Percentiles rank a stretch among this genome's conserved stretches.
Conservation (phyloP, 2,329 filamentous ascomycete genomes). For the Hymenoscyphus fraxineus region DNA sequence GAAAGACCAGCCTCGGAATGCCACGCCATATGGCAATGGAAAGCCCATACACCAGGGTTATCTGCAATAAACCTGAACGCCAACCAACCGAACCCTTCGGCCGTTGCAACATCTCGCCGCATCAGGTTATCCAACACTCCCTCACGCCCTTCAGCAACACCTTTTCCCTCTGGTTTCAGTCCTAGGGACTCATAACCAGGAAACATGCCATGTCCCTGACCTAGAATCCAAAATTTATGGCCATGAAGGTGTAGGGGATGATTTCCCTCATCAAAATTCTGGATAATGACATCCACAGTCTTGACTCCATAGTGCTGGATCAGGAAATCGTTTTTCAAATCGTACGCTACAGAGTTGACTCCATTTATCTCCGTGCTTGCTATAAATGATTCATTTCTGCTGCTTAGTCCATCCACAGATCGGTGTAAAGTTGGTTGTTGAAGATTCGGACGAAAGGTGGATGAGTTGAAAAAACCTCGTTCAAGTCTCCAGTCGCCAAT, state of each 20-base stretch:
- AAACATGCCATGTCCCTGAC: conserved; percentile 60
- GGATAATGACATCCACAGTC: conserved; percentile 72
- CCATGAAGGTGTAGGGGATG: conserved; percentile 77
- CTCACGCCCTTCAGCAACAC: conserved; percentile 36
- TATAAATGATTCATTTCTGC: conserved; percentile 44
- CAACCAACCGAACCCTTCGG: conserved; percentile 52
- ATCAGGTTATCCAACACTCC: conserved; percentile 39
- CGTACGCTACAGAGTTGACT: conserved; percentile 47
- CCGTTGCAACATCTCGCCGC: conserved; percentile 49
- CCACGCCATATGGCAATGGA: conserved; percentile 59
- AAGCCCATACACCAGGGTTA: conserved; percentile 55
- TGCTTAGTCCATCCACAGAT: conserved; percentile 43
- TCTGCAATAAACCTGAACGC: conserved; percentile 53
- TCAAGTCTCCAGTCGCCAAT: conserved; percentile 56
- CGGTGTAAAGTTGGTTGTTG: conserved; percentile 48
- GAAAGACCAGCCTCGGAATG: conserved; percentile 54
- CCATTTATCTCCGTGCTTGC: conserved; percentile 45
- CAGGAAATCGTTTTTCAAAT: conserved; percentile 49
- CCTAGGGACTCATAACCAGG: conserved; percentile 41
- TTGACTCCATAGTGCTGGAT: conserved; percentile 56
- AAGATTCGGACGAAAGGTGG: conserved; percentile 49
- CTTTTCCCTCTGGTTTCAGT: conserved; percentile 36
- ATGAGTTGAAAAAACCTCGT: conserved; percentile 55
- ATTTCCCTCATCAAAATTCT: conserved; percentile 67
- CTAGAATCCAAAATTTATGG: conserved; percentile 62